These are phyloP conservation scores for Alternaria panax DNA, from an alignment of 2,329 filamentous ascomycete genomes.

Conservation along the genomic window DNA sequence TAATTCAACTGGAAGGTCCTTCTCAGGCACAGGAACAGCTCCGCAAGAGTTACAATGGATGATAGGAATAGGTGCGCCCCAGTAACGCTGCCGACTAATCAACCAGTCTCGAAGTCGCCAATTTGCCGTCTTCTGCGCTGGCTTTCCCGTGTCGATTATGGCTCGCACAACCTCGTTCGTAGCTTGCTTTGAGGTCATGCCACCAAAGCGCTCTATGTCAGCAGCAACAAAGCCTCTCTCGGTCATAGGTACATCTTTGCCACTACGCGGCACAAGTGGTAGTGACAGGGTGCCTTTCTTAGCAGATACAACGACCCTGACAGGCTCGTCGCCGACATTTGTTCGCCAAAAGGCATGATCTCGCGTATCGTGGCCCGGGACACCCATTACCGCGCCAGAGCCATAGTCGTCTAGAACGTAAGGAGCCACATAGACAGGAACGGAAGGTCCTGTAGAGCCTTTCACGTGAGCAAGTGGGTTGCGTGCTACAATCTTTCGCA, in stretches of 20 bases:
- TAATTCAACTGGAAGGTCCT: conserved; percentile 78
- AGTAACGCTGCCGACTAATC: conserved; percentile 90
- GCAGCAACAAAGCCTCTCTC: conserved; percentile 73
- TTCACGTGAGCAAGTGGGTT: conserved; percentile 61
- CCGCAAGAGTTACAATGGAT: conserved; percentile 82
- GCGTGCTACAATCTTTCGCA: conserved; percentile 56
- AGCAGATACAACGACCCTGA: conserved; percentile 63
- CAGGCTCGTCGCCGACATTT: conserved; percentile 67
- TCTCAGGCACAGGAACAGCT: conserved; percentile 76
- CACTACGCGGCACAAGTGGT: conserved; percentile 36
- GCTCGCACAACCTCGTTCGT: conserved; percentile 64
- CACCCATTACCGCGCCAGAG: conserved; percentile 89
- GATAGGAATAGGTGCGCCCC: conserved; percentile 90
- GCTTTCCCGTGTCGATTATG: conserved; percentile 58
- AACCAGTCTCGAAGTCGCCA: conserved; percentile 91
- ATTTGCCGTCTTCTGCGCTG: conserved; percentile 71
- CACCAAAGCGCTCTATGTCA: conserved; percentile 70
- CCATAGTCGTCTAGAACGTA: conserved; percentile 88
- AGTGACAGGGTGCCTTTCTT: conserved; percentile 12
- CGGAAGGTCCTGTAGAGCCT: conserved; percentile 56
- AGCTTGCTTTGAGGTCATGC: conserved; percentile 69
- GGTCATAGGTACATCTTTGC: conserved; percentile 64
- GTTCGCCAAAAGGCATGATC: conserved; percentile 82
- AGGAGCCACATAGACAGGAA: conserved; percentile 82
- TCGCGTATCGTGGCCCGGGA: conserved; percentile 81